Base-by-base conservation (phyloP, 1,284 basidiomycete genomes). In the Neonothopanus nambi region DNA sequence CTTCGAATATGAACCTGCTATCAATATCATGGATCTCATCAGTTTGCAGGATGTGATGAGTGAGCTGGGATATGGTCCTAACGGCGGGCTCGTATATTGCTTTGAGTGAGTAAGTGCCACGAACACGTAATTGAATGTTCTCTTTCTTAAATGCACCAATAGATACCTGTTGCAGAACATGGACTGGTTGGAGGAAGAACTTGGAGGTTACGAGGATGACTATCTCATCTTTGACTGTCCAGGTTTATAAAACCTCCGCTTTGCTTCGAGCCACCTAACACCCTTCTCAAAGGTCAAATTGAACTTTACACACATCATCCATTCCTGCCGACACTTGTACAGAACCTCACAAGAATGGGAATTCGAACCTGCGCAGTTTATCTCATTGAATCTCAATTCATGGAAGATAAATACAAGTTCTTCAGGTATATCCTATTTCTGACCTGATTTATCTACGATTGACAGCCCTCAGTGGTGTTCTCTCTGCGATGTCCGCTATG, bases 251-350 rank as follows among this genome's bases (percentile, higher is more conserved):
- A 23, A 26, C 48, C 37, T 52, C 43, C 30, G 30, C 40, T 40
- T 43, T 18, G 21, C 9, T 24, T 18, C 48, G 41, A 40, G 21
- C 30, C 47, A 38, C 45, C 23, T 36, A 5, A 12, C 37, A 42
- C 44, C 42, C 42, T 48, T 20, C 43, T 37, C 36, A 20, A 63
- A 93, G 93, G 94, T 36, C 97, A 99, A 73, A 99, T 99, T 63
- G 97, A 99, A 73, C 81, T 99, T 9, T 99, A 99, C 72, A 99
- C 97, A 0, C 97, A 99, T 71, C 94, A 98, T 63, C 94, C 95
- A 0, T 91, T 99, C 66, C 85, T 99, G 42, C 94, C 96, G 1
- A 86, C 87, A 5, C 85, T 99, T 46, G 89, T 93, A 36, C 81
- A 85, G 57, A 74, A 87, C 66, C 68, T 93, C 41, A 73, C 79